Conservation (phyloP, 129 eudicot genomes). For the Flaveria linearis region DNA sequence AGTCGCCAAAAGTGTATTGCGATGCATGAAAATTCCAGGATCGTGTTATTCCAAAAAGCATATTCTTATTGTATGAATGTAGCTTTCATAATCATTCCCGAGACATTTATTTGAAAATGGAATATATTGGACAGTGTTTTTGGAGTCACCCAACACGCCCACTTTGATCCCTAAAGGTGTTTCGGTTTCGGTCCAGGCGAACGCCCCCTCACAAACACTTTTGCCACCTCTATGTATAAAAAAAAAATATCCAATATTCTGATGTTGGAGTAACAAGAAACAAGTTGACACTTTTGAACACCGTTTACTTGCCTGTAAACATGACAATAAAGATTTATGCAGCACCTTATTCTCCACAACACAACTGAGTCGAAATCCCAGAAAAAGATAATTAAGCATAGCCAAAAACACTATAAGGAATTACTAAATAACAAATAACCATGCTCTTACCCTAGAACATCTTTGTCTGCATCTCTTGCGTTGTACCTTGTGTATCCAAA, state of each 20-base stretch:
- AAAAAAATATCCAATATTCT: background rate
- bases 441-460: slow-evolving; percentile 74
- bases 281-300: background rate
- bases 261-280: background rate
- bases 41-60: background rate
- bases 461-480: slow-evolving; percentile 82
- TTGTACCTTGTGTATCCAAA: slow-evolving; percentile 86
- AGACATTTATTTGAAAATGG: background rate
- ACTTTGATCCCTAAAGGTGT: background rate
- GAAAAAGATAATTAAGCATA: slow-evolving; percentile 22
- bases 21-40: background rate
- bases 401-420: slow-evolving; percentile 3
- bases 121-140: background rate
- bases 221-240: slow-evolving; percentile 6
- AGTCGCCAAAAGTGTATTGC: background rate
- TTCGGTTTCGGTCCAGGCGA: too few species aligned
- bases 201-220: background rate
- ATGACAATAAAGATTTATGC: slow-evolving; percentile 68
- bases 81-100: background rate
- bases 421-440: background rate
- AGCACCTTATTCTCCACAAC: slow-evolving; percentile 99
- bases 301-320: slow-evolving; percentile 57
- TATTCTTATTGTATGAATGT: background rate
- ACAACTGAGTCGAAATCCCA: slow-evolving; percentile 49
- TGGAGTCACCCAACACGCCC: background rate